A percentile compares a stretch with the other conserved stretches of the same genome.
These are phyloP conservation scores for Syncephalastrum racemosum DNA, from an alignment of 371 early-diverging fungal species.

Conservation along the genomic window DNA sequence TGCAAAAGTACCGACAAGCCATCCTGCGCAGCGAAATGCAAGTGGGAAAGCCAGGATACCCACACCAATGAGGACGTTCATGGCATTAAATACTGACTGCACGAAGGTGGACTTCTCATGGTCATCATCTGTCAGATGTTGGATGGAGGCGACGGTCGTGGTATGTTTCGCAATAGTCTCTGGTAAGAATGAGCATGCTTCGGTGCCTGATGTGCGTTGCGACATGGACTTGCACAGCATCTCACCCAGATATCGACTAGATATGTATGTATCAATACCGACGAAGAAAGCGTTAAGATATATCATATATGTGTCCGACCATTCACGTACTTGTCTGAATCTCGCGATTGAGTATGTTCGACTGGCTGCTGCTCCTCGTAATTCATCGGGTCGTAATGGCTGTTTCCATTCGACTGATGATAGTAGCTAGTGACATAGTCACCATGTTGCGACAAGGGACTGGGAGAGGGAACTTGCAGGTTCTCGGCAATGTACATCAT, in stretches of 20 bases:
- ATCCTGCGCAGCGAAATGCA: slow-evolving; percentile 39
- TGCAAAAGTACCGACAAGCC: slow-evolving; percentile 54
- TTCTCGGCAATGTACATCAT: slow-evolving; percentile 19
- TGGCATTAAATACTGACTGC: slow-evolving; percentile 54
- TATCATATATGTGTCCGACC: no score
- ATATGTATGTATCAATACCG: no score
- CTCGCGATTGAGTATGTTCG: not conserved
- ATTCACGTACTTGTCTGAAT: no score
- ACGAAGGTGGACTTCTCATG: slow-evolving; percentile 26
- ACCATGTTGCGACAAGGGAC: no score
- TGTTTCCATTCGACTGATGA: not conserved
- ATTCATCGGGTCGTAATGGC: not conserved
- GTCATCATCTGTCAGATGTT: not conserved
- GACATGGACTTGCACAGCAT: no score
- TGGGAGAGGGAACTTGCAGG: slow-evolving; percentile 1
- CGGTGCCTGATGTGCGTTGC: not conserved
- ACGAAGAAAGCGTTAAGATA: no score
- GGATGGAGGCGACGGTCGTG: slow-evolving; percentile 17
- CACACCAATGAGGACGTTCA: slow-evolving; percentile 65
- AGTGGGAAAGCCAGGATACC: slow-evolving; percentile 45
- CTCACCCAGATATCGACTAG: no score
- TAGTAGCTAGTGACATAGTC: not conserved
- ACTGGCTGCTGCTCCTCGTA: not conserved
- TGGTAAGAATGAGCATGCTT: slow-evolving; percentile 5
- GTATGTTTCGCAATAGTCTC: slow-evolving; percentile 13